These are phyloP conservation scores for Aspergillus fischeri DNA, from an alignment of 2,329 filamentous ascomycete genomes.

Conservation along the genomic window DNA sequence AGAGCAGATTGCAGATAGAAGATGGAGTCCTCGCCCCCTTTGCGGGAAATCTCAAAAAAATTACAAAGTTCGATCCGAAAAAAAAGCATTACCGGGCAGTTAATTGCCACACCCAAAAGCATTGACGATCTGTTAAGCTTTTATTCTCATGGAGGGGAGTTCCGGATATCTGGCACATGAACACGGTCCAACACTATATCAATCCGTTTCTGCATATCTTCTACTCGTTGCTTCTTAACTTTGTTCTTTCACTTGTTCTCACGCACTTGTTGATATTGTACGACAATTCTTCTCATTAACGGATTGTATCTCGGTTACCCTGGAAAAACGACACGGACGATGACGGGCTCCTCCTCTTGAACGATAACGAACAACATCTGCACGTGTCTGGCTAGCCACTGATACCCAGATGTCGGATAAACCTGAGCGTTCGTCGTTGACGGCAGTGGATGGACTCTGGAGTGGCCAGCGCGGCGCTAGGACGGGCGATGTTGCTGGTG, in stretches of 20 bases:
- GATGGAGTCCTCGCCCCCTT: conserved; percentile 31
- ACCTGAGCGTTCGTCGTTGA: neutral
- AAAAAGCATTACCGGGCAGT: conserved; percentile 34
- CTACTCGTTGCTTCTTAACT: conserved; percentile 44
- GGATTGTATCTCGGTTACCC: neutral
- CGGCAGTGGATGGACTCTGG: neutral
- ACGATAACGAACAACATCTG: neutral
- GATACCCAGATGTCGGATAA: neutral
- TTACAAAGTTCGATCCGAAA: conserved; percentile 48
- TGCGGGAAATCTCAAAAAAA: conserved; percentile 42
- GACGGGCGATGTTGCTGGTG: neutral
- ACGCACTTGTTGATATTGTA: conserved; percentile 17
- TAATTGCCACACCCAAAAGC: conserved; percentile 49
- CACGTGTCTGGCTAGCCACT: neutral
- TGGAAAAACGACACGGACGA: neutral
- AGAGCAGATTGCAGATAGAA: conserved; percentile 31
- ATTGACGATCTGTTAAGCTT: conserved; percentile 39
- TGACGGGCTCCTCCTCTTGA: neutral
- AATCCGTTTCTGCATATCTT: conserved; percentile 16
- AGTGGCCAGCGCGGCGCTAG: neutral
- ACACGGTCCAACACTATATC: conserved; percentile 44
- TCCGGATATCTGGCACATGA: conserved; percentile 77
- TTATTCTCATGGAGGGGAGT: conserved; percentile 60
- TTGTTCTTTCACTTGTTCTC: conserved; percentile 32
- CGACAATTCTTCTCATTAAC: neutral